These are phyloP conservation scores for Byssothecium circinans DNA, from an alignment of 2,329 filamentous ascomycete genomes.

Conservation along the genomic window DNA sequence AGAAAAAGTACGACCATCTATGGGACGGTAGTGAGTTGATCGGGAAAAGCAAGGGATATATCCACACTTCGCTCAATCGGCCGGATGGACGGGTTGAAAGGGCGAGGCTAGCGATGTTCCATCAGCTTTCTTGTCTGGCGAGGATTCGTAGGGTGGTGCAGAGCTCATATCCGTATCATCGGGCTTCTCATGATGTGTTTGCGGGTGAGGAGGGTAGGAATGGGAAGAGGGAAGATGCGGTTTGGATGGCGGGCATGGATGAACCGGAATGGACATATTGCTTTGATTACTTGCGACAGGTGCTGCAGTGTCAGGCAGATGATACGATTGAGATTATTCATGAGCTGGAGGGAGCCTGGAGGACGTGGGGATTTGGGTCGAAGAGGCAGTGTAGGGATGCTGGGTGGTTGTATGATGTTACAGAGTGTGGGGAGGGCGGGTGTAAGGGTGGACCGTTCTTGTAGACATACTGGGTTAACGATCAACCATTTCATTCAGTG, in stretches of 20 bases:
- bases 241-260: background rate
- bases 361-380: constrained; percentile 6
- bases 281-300: constrained; percentile 17
- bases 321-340: constrained; percentile 16
- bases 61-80: constrained; percentile 6
- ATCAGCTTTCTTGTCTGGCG: constrained; percentile 15
- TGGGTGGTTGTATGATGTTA: constrained; percentile 15
- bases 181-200: background rate
- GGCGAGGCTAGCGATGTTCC: constrained; percentile 15
- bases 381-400: constrained; percentile 13
- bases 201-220: background rate
- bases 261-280: constrained; percentile 11
- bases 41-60: constrained; percentile 4
- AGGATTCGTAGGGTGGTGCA: constrained; percentile 9
- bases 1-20: constrained; percentile 4
- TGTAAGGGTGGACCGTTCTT: constrained; percentile 8
- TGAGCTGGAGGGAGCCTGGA: constrained; percentile 5
- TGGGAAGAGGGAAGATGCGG: constrained; percentile 3
- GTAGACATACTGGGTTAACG: no score
- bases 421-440: constrained; percentile 11
- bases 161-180: background rate
- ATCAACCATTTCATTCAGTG: no score
- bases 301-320: constrained; percentile 15
- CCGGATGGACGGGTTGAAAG: constrained; percentile 1
- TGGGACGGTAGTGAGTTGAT: constrained; percentile 6